phyloP scores from a whole-genome alignment of 768 basidiomycete genomes.

The Tulasnella sp. region DNA sequence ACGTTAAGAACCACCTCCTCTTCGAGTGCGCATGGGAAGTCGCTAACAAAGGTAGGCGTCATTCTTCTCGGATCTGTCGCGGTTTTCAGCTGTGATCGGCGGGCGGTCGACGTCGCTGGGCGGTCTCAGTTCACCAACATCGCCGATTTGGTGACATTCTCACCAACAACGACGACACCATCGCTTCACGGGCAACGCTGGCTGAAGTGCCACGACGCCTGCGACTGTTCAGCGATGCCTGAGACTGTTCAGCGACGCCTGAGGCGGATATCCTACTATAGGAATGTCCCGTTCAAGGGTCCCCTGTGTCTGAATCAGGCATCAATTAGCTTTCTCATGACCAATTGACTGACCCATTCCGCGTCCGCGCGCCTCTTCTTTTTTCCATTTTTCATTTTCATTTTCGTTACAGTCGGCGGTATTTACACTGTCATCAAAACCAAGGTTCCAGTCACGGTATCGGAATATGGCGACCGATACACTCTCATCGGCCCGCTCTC shows the following conservation, averaged over 20 bases:
- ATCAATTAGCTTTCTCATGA: background rate
- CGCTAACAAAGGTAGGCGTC: constrained; percentile 65
- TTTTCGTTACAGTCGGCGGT: constrained; percentile 63
- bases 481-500: constrained; percentile 95
- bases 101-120: background rate
- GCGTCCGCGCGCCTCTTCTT: background rate
- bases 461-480: constrained; percentile 93
- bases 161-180: background rate
- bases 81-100: background rate
- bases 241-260: too few species aligned
- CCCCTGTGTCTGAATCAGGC: background rate
- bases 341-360: background rate
- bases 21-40: constrained; percentile 99
- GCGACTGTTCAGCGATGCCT: background rate
- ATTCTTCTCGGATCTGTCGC: background rate
- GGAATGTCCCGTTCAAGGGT: background rate
- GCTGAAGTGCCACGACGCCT: background rate
- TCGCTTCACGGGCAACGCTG: background rate
- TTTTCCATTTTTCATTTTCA: too few species aligned
- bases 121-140: constrained; percentile 6
- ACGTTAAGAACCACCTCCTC: constrained; percentile 73
- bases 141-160: background rate
- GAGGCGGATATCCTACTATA: background rate
- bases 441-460: constrained; percentile 96
- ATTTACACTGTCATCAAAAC: constrained; percentile 99